These are phyloP conservation scores for Pichia sp. DNA, from an alignment of 1,139 yeast genomes.

Conservation along the genomic window DNA sequence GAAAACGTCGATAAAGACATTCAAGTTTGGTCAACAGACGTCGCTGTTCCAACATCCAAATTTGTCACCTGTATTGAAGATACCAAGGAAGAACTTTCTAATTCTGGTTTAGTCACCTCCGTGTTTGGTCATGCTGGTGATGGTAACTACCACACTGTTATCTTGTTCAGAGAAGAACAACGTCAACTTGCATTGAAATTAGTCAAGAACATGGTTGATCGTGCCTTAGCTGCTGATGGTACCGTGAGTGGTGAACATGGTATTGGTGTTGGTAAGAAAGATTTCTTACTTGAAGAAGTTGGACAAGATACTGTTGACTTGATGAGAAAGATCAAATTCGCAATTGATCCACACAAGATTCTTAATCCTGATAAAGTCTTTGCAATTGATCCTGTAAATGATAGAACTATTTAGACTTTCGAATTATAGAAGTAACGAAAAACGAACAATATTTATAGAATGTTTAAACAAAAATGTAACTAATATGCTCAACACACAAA, in stretches of 20 bases:
- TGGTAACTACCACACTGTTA: constrained; percentile 84
- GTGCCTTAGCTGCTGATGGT: constrained; percentile 68
- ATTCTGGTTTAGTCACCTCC: constrained; percentile 55
- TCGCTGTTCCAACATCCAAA: constrained; percentile 80
- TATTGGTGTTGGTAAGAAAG: constrained; percentile 78
- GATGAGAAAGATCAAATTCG: constrained; percentile 73
- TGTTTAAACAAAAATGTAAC: no score
- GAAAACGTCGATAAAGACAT: constrained; percentile 56
- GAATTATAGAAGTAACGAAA: neutral
- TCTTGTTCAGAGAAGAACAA: constrained; percentile 55
- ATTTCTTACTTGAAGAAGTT: constrained; percentile 60
- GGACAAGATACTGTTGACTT: constrained; percentile 65
- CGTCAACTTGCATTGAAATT: constrained; percentile 46
- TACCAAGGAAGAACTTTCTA: constrained; percentile 56
- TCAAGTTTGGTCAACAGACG: constrained; percentile 85
- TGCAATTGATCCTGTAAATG: constrained; percentile 50
- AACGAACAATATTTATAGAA: no score
- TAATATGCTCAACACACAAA: no score
- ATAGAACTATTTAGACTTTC: constrained; percentile 10
- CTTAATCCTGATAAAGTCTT: constrained; percentile 81
- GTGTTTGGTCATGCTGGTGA: constrained; percentile 85
- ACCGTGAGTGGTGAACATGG: constrained; percentile 95
- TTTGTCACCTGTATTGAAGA: constrained; percentile 59
- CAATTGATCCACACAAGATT: constrained; percentile 70
- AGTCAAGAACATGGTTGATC: constrained; percentile 68